A percentile compares a stretch with the other conserved stretches of the same genome.
Conservation (phyloP, 805 yeast genomes). For the Jamesozyma hellenica region DNA sequence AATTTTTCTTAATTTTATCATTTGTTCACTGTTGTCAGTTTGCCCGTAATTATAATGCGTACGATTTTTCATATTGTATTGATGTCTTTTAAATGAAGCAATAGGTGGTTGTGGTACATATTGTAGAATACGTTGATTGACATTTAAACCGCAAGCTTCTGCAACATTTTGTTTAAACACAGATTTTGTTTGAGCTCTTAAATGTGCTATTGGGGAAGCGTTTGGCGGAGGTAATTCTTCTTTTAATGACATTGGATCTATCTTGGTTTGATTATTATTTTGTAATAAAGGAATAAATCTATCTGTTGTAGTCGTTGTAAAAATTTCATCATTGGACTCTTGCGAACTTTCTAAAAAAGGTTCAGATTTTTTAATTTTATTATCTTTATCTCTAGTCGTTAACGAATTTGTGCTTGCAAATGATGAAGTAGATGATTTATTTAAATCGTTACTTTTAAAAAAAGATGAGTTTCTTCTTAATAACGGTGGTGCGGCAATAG, state of each 20-base stretch:
- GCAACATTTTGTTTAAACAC: constrained; percentile 76
- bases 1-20: constrained; percentile 60
- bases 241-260: constrained; percentile 17
- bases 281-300: constrained; percentile 54
- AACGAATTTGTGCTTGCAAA: not conserved
- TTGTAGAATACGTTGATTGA: constrained; percentile 72
- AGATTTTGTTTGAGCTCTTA: constrained; percentile 34
- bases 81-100: constrained; percentile 22
- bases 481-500: constrained; percentile 24
- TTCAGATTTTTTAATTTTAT: not conserved
- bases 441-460: constrained; percentile 19
- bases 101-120: constrained; percentile 82
- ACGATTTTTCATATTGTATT: constrained; percentile 24
- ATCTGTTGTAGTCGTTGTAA: constrained; percentile 30
- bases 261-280: constrained; percentile 32
- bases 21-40: not conserved
- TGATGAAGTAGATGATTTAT: not conserved
- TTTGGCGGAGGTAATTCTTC: constrained; percentile 39
- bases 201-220: constrained; percentile 37
- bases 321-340: not conserved
- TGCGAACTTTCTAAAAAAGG: constrained; percentile 1
- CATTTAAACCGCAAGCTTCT: constrained; percentile 83
- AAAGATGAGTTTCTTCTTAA: constrained; percentile 27
- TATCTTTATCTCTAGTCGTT: not conserved
- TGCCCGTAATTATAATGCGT: constrained; percentile 20